Conservation (phyloP, 352 stramenopile genomes). For the Halophytophthora batemanensis region DNA sequence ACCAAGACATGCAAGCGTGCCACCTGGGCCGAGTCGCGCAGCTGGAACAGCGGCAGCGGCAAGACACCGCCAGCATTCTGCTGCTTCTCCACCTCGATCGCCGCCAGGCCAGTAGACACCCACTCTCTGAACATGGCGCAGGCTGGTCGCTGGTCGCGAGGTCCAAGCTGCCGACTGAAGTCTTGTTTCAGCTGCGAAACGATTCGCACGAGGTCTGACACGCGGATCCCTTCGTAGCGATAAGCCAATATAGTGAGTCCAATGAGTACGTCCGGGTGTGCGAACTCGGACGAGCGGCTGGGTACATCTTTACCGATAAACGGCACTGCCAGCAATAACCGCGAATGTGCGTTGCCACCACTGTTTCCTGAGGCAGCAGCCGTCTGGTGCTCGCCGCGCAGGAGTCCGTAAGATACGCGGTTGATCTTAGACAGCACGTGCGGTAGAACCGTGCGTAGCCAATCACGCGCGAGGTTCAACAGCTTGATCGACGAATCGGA, state of each 20-base stretch:
- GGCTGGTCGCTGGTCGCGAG: conserved; percentile 74
- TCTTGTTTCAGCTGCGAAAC: conserved; percentile 88
- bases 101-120: conserved; percentile 49
- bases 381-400: conserved; percentile 74
- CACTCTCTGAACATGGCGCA: conserved; percentile 78
- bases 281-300: conserved; percentile 98
- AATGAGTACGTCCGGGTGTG: conserved; percentile 96
- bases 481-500: conserved; percentile 94
- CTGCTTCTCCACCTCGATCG: conserved; percentile 22
- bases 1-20: conserved; percentile 93
- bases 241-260: conserved; percentile 90
- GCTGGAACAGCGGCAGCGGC: conserved; percentile 96
- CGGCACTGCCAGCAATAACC: conserved; percentile 95
- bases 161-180: conserved; percentile 81
- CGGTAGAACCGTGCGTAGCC: conserved; percentile 97
- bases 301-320: conserved; percentile 99
- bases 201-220: conserved; percentile 81
- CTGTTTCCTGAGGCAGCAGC: conserved; percentile 41
- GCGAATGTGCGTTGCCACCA: conserved; percentile 93
- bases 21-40: conserved; percentile 96
- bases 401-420: conserved; percentile 97
- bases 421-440: conserved; percentile 99
- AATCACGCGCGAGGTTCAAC: conserved; percentile 97
- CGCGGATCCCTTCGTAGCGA: conserved; percentile 87
- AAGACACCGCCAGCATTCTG: conserved; percentile 55